Evolutionary conservation across 1,139 yeast species (phyloP).

Genomic region (Geotrichum siamense): DNA sequence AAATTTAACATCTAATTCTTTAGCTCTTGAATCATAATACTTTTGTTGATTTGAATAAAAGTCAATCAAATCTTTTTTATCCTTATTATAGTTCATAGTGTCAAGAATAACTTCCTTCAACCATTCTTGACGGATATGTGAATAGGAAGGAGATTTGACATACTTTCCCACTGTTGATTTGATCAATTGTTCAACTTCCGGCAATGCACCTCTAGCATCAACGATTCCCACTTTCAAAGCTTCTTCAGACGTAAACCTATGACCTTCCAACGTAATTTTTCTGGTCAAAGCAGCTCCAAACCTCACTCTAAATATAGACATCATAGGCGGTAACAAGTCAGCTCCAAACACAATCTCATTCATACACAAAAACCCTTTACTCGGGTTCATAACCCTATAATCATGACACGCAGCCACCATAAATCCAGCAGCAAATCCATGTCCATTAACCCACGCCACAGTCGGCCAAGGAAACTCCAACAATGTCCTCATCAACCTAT

Average conservation of each 20-base stretch:
- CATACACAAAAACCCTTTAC: slow-evolving; percentile 35
- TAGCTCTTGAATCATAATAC: slow-evolving; percentile 1
- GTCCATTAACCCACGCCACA: slow-evolving; percentile 37
- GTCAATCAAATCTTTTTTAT: slow-evolving; percentile 9
- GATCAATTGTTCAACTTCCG: slow-evolving; percentile 31
- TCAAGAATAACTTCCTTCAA: slow-evolving; percentile 29
- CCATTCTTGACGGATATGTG: slow-evolving; percentile 29
- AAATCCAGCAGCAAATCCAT: slow-evolving; percentile 39
- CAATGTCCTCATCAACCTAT: slow-evolving; percentile 31
- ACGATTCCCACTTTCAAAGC: slow-evolving; percentile 32
- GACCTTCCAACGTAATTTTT: slow-evolving; percentile 32
- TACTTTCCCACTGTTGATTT: slow-evolving; percentile 22
- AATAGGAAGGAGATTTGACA: slow-evolving; percentile 28
- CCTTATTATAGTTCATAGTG: slow-evolving; percentile 21
- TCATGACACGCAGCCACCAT: slow-evolving; percentile 37
- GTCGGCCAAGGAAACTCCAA: slow-evolving; percentile 38
- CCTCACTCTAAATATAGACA: slow-evolving; percentile 32
- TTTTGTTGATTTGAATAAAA: slow-evolving; percentile 8
- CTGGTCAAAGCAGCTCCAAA: slow-evolving; percentile 29
- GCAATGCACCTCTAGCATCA: slow-evolving; percentile 32
- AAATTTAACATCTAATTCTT: slow-evolving; percentile 7
- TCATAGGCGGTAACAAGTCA: slow-evolving; percentile 33
- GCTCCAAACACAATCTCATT: slow-evolving; percentile 38
- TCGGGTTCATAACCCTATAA: slow-evolving; percentile 37
- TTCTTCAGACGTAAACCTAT: slow-evolving; percentile 31